phyloP scores from a whole-genome alignment of 805 yeast genomes.

The Teunomyces tritomae region DNA sequence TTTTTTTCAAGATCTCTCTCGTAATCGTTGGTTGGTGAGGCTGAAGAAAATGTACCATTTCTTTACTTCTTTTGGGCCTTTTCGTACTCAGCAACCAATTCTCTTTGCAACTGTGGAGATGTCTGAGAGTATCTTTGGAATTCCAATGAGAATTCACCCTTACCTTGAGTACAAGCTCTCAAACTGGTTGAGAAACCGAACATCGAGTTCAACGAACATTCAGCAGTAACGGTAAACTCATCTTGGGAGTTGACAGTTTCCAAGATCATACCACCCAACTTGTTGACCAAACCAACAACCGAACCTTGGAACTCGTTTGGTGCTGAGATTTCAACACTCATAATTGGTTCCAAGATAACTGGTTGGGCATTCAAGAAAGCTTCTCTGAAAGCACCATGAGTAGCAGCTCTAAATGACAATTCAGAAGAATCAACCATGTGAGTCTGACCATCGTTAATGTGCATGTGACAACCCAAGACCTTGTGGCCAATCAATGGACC shows the following conservation, averaged over 20 bases:
- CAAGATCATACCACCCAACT: slow-evolving; percentile 84
- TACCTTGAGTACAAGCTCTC: slow-evolving; percentile 97
- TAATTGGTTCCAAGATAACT: slow-evolving; percentile 91
- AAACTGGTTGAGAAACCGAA: slow-evolving; percentile 94
- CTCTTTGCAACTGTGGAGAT: slow-evolving; percentile 83
- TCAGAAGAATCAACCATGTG: slow-evolving; percentile 98
- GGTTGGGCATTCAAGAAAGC: slow-evolving; percentile 85
- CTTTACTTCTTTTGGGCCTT: slow-evolving; percentile 20
- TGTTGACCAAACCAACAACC: slow-evolving; percentile 88
- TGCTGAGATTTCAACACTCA: slow-evolving; percentile 89
- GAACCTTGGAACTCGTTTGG: slow-evolving; percentile 96
- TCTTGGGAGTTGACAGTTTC: slow-evolving; percentile 94
- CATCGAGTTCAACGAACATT: slow-evolving; percentile 94
- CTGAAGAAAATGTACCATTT: not conserved
- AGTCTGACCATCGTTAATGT: slow-evolving; percentile 93
- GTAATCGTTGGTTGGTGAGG: not conserved
- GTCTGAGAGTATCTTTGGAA: slow-evolving; percentile 91
- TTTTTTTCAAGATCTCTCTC: not conserved
- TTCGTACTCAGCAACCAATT: slow-evolving; percentile 78
- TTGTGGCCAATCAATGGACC: slow-evolving; percentile 96
- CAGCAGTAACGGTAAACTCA: slow-evolving; percentile 90
- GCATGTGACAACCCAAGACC: slow-evolving; percentile 90
- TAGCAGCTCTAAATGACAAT: slow-evolving; percentile 90
- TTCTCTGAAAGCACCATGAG: slow-evolving; percentile 86
- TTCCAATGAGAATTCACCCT: slow-evolving; percentile 96